Conservation (phyloP, 768 basidiomycete species). For the Leccinellum rugosiceps region DNA sequence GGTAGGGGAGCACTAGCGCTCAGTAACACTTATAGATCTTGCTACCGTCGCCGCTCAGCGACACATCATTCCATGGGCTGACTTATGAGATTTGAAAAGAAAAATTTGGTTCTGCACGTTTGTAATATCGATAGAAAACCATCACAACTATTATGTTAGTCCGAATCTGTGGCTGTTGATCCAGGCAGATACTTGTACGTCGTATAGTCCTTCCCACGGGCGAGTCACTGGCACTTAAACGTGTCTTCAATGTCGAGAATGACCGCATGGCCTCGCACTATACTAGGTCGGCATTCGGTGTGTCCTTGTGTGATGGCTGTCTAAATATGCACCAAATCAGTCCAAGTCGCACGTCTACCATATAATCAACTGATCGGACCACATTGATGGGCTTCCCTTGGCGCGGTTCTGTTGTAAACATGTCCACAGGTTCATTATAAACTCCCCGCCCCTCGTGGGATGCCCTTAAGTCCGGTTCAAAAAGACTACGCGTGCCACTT, state of each 20-base stretch:
- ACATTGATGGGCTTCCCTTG: neutral
- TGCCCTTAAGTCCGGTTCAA: neutral
- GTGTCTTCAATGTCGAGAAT: neutral
- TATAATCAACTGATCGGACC: neutral
- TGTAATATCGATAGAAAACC: too few species aligned
- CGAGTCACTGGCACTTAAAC: neutral
- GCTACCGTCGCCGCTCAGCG: too few species aligned
- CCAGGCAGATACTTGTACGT: too few species aligned
- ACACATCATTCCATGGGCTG: too few species aligned
- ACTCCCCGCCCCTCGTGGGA: neutral
- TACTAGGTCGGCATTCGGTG: neutral
- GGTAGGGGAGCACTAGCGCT: too few species aligned
- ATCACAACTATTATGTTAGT: too few species aligned
- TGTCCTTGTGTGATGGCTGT: neutral
- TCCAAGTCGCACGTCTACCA: neutral
- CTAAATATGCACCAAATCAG: neutral
- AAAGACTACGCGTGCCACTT: neutral
- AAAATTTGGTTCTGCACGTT: too few species aligned
- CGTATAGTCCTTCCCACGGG: neutral
- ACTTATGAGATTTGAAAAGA: too few species aligned
- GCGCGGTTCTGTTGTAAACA: slow-evolving; percentile 1
- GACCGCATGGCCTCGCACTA: neutral
- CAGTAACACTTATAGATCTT: too few species aligned
- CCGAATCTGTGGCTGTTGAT: too few species aligned
- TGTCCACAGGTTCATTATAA: neutral